Evolutionary conservation across 805 yeast species (phyloP).

Genomic region (Wickerhamia fluorescens): DNA sequence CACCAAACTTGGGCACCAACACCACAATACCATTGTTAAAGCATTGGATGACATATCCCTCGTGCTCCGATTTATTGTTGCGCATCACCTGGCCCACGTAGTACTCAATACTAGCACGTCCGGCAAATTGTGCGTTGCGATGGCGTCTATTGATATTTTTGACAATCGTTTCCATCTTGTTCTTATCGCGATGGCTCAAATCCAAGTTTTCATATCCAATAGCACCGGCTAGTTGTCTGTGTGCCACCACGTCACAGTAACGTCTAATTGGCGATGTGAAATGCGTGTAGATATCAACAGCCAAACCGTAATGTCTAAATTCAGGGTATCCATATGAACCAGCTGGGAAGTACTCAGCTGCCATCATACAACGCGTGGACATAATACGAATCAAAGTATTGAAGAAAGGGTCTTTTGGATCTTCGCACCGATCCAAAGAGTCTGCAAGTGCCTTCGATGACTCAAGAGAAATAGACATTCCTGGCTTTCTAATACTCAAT

Average conservation of each 20-base stretch:
- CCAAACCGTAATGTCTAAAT: slow-evolving; percentile 93
- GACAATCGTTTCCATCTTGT: slow-evolving; percentile 82
- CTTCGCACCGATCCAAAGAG: slow-evolving; percentile 82
- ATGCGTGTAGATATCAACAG: slow-evolving; percentile 95
- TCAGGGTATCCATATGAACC: slow-evolving; percentile 88
- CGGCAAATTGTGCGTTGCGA: slow-evolving; percentile 98
- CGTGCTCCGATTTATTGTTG: slow-evolving; percentile 69
- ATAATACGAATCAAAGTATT: slow-evolving; percentile 89
- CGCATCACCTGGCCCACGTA: slow-evolving; percentile 98
- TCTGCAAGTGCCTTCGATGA: slow-evolving; percentile 90
- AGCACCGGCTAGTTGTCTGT: slow-evolving; percentile 97
- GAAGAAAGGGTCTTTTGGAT: slow-evolving; percentile 79
- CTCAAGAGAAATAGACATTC: slow-evolving; percentile 68
- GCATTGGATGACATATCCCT: slow-evolving; percentile 87
- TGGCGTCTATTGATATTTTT: slow-evolving; percentile 89
- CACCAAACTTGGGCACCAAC: slow-evolving; percentile 91
- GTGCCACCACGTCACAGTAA: slow-evolving; percentile 96
- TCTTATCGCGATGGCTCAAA: slow-evolving; percentile 77
- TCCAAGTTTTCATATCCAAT: slow-evolving; percentile 86
- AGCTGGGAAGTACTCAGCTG: slow-evolving; percentile 93
- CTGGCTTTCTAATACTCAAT: slow-evolving; percentile 67
- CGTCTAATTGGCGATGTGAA: slow-evolving; percentile 98
- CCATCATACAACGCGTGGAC: slow-evolving; percentile 99
- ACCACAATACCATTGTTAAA: slow-evolving; percentile 94
- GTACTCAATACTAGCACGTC: slow-evolving; percentile 95